Evolutionary conservation across 108 stramenopile genomes (phyloP).

Genomic region (Pseudonitzschia pungens): DNA sequence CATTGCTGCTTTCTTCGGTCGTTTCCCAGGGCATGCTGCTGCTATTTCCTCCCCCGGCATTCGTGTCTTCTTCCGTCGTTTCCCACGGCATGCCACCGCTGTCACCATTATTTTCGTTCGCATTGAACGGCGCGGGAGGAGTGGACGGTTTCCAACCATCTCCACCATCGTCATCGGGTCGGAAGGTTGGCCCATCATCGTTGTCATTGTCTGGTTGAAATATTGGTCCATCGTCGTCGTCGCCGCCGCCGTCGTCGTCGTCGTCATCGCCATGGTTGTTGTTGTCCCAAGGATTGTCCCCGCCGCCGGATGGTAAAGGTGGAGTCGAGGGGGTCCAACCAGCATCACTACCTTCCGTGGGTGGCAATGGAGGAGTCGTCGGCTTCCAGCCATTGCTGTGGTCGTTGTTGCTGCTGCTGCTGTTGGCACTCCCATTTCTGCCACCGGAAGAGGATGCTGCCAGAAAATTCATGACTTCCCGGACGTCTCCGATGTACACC

Average conservation of each 20-base stretch:
- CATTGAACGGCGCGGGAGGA: background rate
- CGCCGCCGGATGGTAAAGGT: conserved; percentile 6
- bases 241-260: conserved; percentile 5
- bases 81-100: conserved; percentile 21
- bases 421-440: background rate
- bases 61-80: conserved; percentile 15
- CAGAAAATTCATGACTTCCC: conserved; percentile 30
- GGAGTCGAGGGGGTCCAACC: conserved; percentile 42
- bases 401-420: background rate
- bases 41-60: conserved; percentile 15
- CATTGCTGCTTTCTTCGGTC: background rate
- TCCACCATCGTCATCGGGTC: conserved; percentile 5
- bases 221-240: conserved; percentile 10
- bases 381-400: conserved; percentile 42
- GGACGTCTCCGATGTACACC: conserved; percentile 31
- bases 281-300: conserved; percentile 41
- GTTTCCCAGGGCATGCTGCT: conserved; percentile 6
- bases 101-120: background rate
- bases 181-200: conserved; percentile 2
- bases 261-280: background rate
- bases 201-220: conserved; percentile 10
- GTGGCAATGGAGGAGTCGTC: conserved; percentile 3
- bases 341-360: background rate
- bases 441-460: background rate
- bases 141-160: conserved; percentile 45